Evolutionary conservation across 2,329 filamentous ascomycete genomes (phyloP).

Genomic region (Aspergillus thermomutatus): DNA sequence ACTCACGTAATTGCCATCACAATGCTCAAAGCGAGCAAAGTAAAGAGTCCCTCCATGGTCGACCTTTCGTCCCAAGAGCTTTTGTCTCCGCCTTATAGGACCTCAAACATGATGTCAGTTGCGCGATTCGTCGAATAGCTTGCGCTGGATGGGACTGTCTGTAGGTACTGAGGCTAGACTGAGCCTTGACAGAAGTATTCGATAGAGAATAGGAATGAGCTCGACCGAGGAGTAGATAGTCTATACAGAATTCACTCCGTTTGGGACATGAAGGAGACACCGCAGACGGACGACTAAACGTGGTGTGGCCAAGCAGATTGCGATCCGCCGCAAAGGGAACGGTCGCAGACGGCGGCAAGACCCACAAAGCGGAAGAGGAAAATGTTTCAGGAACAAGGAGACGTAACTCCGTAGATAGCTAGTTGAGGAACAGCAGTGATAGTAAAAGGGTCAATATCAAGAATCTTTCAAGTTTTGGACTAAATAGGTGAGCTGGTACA

Average conservation of each 20-base stretch:
- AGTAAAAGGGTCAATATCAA: too few relatives aligned
- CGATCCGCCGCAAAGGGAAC: constrained; percentile 19
- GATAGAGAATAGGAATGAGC: neutral
- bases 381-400: neutral
- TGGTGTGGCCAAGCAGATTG: constrained; percentile 17
- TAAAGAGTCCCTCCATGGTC: constrained; percentile 60
- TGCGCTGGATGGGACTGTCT: neutral
- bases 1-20: constrained; percentile 64
- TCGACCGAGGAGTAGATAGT: neutral
- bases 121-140: constrained; percentile 2
- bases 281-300: constrained; percentile 18
- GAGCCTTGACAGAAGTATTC: neutral
- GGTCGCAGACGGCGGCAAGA: neutral
- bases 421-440: neutral
- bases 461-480: neutral
- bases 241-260: neutral
- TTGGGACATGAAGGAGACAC: neutral
- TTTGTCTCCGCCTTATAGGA: constrained; percentile 26
- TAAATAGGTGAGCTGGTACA: neutral
- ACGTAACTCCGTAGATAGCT: neutral
- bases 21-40: constrained; percentile 61
- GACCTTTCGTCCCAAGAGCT: constrained; percentile 34
- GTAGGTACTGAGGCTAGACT: neutral
- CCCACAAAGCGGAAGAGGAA: neutral
- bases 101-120: constrained; percentile 27